These are phyloP conservation scores for Pichia rugopelliculosa DNA, from an alignment of 805 yeast species.

Conservation along the genomic window DNA sequence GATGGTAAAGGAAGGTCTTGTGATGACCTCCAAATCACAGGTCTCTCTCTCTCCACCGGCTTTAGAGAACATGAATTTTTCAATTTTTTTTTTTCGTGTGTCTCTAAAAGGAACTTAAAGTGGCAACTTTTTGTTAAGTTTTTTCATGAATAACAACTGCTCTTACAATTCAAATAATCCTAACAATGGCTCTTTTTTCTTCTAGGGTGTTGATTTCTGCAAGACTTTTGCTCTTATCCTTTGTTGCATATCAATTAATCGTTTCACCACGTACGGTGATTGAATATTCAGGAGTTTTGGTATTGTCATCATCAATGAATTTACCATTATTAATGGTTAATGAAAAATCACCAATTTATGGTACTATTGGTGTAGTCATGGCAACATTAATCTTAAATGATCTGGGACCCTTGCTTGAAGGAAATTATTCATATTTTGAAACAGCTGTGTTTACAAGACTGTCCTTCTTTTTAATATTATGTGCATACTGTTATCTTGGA, in stretches of 20 bases:
- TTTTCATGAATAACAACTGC: neutral
- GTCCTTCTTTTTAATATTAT: constrained; percentile 40
- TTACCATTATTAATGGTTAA: constrained; percentile 27
- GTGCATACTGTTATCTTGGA: constrained; percentile 41
- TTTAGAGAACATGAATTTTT: neutral
- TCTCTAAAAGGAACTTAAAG: neutral
- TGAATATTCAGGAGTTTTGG: constrained; percentile 25
- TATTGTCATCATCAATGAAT: constrained; percentile 26
- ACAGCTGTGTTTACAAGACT: constrained; percentile 54
- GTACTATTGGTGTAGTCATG: constrained; percentile 42
- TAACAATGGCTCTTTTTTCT: constrained; percentile 25
- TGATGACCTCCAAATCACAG: no score
- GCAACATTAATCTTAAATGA: constrained; percentile 42
- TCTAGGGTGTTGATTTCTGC: constrained; percentile 19
- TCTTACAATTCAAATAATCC: neutral
- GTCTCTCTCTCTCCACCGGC: no score
- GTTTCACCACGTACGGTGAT: constrained; percentile 21
- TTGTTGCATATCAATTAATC: constrained; percentile 19
- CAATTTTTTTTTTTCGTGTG: neutral
- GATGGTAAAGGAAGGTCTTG: no score
- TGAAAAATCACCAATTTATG: constrained; percentile 32
- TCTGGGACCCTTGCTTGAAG: constrained; percentile 47
- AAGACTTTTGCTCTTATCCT: constrained; percentile 16
- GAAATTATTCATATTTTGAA: constrained; percentile 44
- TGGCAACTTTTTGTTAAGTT: no score